Evolutionary conservation across 169 alveolate genomes (phyloP).

Genomic region (Plasmodium sp.): DNA sequence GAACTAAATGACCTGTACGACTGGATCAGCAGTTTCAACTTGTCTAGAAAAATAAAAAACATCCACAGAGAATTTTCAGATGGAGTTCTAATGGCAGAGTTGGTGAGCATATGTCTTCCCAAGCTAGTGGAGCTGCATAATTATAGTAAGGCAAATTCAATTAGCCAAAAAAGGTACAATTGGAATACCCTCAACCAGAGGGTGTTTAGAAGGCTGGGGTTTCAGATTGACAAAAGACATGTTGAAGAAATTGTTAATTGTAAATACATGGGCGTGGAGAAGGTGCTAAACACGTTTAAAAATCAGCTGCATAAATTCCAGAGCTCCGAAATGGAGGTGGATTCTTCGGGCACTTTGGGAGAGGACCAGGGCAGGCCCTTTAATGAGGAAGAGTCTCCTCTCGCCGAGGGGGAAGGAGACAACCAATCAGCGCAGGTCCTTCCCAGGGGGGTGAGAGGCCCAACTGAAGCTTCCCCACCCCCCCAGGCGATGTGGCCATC

Average conservation of each 20-base stretch:
- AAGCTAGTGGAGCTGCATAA: slow-evolving; percentile 74
- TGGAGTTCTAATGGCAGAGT: slow-evolving; percentile 66
- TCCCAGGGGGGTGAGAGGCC: background rate
- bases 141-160: slow-evolving; percentile 71
- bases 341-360: background rate
- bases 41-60: slow-evolving; percentile 65
- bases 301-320: slow-evolving; percentile 44
- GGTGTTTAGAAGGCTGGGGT: slow-evolving; percentile 54
- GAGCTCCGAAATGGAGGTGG: slow-evolving; percentile 32
- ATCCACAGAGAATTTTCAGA: slow-evolving; percentile 64
- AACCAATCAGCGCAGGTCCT: background rate
- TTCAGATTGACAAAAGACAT: slow-evolving; percentile 48
- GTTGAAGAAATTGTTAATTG: slow-evolving; percentile 66
- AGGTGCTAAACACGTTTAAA: slow-evolving; percentile 45
- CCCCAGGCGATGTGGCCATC: background rate
- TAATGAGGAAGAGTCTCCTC: background rate
- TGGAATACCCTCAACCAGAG: slow-evolving; percentile 77
- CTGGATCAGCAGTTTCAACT: slow-evolving; percentile 36
- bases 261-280: slow-evolving; percentile 65
- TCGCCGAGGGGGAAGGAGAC: background rate
- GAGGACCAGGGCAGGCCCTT: background rate
- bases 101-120: slow-evolving; percentile 61
- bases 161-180: slow-evolving; percentile 69
- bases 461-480: background rate
- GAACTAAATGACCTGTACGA: slow-evolving; percentile 42